Percentiles rank a stretch among this genome's conserved stretches.
Evolutionary conservation across 2,329 filamentous ascomycete genomes (phyloP).

Genomic region (Alternaria gansuensis): DNA sequence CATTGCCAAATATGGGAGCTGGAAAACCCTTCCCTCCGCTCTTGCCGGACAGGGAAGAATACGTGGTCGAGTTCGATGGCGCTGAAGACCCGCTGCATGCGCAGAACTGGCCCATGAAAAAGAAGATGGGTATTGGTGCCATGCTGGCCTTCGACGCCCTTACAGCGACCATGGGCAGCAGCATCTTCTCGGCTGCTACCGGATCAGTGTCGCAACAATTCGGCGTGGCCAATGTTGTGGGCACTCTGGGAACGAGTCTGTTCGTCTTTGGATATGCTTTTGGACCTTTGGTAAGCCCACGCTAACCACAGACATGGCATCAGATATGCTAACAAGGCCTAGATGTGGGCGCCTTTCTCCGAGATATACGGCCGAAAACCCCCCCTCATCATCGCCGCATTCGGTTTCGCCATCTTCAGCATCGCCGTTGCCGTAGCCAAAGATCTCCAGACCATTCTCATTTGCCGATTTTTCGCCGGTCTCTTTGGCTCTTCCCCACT

Average conservation of each 20-base stretch:
- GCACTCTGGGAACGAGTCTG: conserved; percentile 46
- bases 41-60: conserved; percentile 75
- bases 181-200: conserved; percentile 55
- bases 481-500: conserved; percentile 64
- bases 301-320: not conserved
- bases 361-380: conserved; percentile 62
- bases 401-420: conserved; percentile 62
- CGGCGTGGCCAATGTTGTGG: conserved; percentile 41
- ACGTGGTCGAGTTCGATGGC: conserved; percentile 84
- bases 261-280: conserved; percentile 52
- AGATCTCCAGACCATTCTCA: conserved; percentile 63
- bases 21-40: conserved; percentile 77
- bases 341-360: conserved; percentile 61
- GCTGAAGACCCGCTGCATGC: conserved; percentile 84
- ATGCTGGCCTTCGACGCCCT: conserved; percentile 79
- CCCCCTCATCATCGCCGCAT: conserved; percentile 59
- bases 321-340: conserved; percentile 7
- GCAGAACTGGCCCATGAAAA: conserved; percentile 84
- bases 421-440: conserved; percentile 61
- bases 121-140: conserved; percentile 74
- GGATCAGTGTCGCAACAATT: conserved; percentile 41
- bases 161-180: conserved; percentile 70
- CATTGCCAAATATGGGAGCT: conserved; percentile 73
- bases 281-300: conserved; percentile 46
- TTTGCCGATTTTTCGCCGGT: conserved; percentile 64